phyloP scores from a whole-genome alignment of 805 yeast species.

The Jamesozyma piceae region DNA sequence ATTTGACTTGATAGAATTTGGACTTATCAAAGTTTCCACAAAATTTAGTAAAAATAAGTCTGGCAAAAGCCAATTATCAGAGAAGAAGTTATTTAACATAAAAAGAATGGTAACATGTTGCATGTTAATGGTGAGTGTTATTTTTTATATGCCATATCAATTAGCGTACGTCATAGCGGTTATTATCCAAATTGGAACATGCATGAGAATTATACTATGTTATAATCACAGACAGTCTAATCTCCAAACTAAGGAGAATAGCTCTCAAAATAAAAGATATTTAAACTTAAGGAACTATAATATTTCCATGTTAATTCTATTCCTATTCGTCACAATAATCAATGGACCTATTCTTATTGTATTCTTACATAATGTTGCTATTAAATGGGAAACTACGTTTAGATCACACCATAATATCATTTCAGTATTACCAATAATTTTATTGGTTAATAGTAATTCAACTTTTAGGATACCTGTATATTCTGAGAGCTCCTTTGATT shows the following conservation, averaged over 20 bases:
- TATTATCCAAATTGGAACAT: constrained; percentile 47
- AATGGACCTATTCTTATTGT: constrained; percentile 72
- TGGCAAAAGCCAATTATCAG: not conserved
- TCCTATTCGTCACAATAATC: constrained; percentile 73
- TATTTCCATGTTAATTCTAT: constrained; percentile 50
- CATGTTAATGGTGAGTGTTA: constrained; percentile 37
- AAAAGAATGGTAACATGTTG: constrained; percentile 30
- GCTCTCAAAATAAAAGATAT: constrained; percentile 2
- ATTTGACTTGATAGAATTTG: constrained; percentile 1
- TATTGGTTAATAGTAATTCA: constrained; percentile 48
- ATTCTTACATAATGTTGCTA: constrained; percentile 67
- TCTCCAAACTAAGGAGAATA: not conserved
- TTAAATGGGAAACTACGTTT: constrained; percentile 77
- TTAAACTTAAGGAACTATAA: constrained; percentile 46
- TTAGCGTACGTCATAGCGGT: constrained; percentile 58
- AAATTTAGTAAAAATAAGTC: not conserved
- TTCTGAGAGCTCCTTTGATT: constrained; percentile 19
- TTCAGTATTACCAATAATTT: constrained; percentile 64
- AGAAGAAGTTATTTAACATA: constrained; percentile 10
- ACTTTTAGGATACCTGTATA: constrained; percentile 38
- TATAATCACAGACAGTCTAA: not conserved
- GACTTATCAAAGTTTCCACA: not conserved
- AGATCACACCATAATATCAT: constrained; percentile 77
- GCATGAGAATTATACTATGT: constrained; percentile 31
- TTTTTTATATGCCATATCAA: constrained; percentile 71